Percentiles rank a stretch among this genome's conserved stretches.
phyloP scores from a whole-genome alignment of 164 flowering plant genomes.

The Annona squamosa region DNA sequence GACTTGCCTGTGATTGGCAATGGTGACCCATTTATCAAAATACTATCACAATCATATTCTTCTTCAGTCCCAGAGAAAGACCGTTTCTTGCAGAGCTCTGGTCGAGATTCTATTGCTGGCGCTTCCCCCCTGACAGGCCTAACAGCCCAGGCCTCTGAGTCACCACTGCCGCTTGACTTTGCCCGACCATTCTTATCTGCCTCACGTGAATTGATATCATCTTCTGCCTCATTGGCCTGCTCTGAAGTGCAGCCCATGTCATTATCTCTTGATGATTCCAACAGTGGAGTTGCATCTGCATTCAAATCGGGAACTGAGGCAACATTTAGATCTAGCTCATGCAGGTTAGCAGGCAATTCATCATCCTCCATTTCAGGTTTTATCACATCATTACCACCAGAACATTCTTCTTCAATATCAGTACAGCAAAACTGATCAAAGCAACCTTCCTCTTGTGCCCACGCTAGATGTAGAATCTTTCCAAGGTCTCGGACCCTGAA shows the following conservation, averaged over 20 bases:
- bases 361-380: slow-evolving; percentile 40
- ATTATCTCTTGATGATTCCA: slow-evolving; percentile 66
- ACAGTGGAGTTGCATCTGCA: slow-evolving; percentile 71
- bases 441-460: slow-evolving; percentile 61
- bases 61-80: slow-evolving; percentile 42
- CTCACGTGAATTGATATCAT: slow-evolving; percentile 50
- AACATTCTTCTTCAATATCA: slow-evolving; percentile 40
- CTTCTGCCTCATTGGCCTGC: slow-evolving; percentile 47
- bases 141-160: slow-evolving; percentile 44
- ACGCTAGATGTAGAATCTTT: slow-evolving; percentile 54
- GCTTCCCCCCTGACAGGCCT: slow-evolving; percentile 37
- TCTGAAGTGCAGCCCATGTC: slow-evolving; percentile 46
- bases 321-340: slow-evolving; percentile 76
- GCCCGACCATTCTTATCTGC: slow-evolving; percentile 40
- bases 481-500: slow-evolving; percentile 88
- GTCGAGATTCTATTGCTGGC: slow-evolving; percentile 51
- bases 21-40: slow-evolving; percentile 69
- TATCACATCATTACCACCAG: slow-evolving; percentile 12
- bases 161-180: slow-evolving; percentile 61
- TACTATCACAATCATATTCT: slow-evolving; percentile 74
- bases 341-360: slow-evolving; percentile 34
- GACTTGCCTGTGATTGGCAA: slow-evolving; percentile 31
- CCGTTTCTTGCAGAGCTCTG: slow-evolving; percentile 43
- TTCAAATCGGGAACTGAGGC: slow-evolving; percentile 89
- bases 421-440: slow-evolving; percentile 40